These are phyloP conservation scores for Stephanodiscus minutulus DNA, from an alignment of 108 stramenopile species.

Conservation along the genomic window DNA sequence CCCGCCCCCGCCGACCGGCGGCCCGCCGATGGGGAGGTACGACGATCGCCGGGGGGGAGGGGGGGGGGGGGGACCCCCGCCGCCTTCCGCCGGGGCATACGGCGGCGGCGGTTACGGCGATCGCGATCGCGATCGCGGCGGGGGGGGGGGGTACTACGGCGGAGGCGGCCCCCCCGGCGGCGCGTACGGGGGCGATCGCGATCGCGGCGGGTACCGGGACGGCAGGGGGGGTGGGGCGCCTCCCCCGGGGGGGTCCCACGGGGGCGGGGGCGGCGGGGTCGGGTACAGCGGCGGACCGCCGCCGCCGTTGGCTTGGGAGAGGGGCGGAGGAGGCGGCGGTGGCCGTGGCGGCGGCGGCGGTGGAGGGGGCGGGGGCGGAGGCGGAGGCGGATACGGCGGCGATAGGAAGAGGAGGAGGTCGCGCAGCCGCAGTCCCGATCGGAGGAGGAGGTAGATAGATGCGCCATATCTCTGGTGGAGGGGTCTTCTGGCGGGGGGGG, in stretches of 20 bases:
- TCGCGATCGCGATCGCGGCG: conserved; percentile 20
- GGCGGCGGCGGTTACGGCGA: conserved; percentile 28
- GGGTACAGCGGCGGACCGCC: conserved; percentile 21
- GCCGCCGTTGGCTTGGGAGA: conserved; percentile 33
- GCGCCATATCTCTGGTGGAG: background rate
- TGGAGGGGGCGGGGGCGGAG: conserved; percentile 20
- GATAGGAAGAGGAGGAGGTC: conserved; percentile 51
- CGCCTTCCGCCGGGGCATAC: conserved; percentile 35
- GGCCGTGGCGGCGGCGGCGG: conserved; percentile 16
- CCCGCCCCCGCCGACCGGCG: no score
- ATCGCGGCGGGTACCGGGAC: conserved; percentile 21
- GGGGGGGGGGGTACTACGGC: conserved; percentile 6
- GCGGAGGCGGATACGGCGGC: conserved; percentile 25
- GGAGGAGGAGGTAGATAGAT: conserved; percentile 20
- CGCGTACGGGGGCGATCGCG: conserved; percentile 18
- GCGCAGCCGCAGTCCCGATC: conserved; percentile 36
- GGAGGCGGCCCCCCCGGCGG: conserved; percentile 27
- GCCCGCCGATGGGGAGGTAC: conserved; percentile 6
- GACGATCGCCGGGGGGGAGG: conserved; percentile 27
- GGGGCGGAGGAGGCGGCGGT: conserved; percentile 34
- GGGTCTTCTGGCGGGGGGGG: no score
- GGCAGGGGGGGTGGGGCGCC: conserved; percentile 4
- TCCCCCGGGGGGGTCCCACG: conserved; percentile 14
- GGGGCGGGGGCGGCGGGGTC: conserved; percentile 6
- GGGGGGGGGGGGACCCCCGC: conserved; percentile 50